Conservation (phyloP, 345 rosid genomes). For the Kandelia obovata region DNA sequence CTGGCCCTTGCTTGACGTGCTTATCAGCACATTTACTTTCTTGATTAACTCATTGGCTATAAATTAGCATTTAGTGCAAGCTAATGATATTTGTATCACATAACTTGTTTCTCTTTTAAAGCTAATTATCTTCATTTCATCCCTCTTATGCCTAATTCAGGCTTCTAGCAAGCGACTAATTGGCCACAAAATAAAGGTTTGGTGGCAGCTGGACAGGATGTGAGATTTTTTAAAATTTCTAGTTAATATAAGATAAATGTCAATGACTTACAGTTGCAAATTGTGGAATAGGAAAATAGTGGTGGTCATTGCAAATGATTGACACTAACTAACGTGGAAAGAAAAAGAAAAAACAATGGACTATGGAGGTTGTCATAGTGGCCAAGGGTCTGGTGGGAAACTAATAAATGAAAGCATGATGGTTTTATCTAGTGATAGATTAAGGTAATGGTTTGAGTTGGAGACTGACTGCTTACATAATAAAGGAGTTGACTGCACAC, state of each 20-base stretch:
- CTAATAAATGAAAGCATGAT: too few species aligned
- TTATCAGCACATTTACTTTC: not conserved
- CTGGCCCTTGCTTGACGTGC: not conserved
- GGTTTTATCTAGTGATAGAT: not conserved
- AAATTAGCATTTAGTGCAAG: not conserved
- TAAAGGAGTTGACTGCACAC: too few species aligned
- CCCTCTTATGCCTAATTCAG: conserved; percentile 15
- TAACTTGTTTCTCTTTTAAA: too few species aligned
- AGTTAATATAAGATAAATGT: not conserved
- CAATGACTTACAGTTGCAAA: too few species aligned
- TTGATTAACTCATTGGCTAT: not conserved
- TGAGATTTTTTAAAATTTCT: conserved; percentile 29
- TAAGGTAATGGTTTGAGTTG: not conserved
- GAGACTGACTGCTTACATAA: not conserved
- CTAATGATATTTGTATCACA: not conserved
- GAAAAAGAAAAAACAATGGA: too few species aligned
- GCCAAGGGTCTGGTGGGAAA: too few species aligned
- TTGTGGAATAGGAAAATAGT: too few species aligned
- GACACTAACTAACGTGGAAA: too few species aligned
- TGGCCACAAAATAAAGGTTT: conserved; percentile 53
- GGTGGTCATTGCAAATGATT: too few species aligned
- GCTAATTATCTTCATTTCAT: too few species aligned
- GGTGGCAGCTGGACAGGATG: conserved; percentile 74
- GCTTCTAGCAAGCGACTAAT: conserved; percentile 42
- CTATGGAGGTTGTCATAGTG: too few species aligned